A percentile compares a stretch with the other conserved stretches of the same genome.
Conservation (phyloP, 371 early-diverging fungal genomes). For the Mortierella sp. region DNA sequence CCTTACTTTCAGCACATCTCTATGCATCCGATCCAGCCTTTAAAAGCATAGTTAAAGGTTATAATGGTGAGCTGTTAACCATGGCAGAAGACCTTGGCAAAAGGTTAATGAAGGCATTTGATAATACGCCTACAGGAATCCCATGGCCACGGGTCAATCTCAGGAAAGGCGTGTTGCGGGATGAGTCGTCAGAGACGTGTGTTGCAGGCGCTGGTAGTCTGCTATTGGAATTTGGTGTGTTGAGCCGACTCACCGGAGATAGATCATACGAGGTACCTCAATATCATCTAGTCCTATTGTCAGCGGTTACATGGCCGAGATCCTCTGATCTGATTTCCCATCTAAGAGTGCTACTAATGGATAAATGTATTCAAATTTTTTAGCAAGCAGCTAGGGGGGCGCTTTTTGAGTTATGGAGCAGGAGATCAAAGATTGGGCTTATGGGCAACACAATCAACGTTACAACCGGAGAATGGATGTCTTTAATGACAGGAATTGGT, state of each 20-base stretch:
- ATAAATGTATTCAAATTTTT: neutral
- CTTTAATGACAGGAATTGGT: conserved; percentile 81
- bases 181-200: conserved; percentile 87
- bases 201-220: conserved; percentile 95
- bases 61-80: conserved; percentile 81
- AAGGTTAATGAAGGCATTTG: conserved; percentile 92
- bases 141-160: conserved; percentile 93
- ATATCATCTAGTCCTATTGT: neutral
- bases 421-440: conserved; percentile 79
- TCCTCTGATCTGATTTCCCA: too few species aligned
- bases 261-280: conserved; percentile 75
- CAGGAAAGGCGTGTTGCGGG: conserved; percentile 73
- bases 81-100: conserved; percentile 88
- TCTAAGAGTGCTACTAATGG: neutral
- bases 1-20: conserved; percentile 89
- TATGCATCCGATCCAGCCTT: conserved; percentile 80
- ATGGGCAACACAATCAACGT: conserved; percentile 90
- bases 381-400: conserved; percentile 80
- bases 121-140: conserved; percentile 82
- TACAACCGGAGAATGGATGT: conserved; percentile 77
- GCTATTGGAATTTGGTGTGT: conserved; percentile 94
- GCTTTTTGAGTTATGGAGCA: conserved; percentile 79
- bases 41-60: conserved; percentile 61
- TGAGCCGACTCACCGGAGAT: conserved; percentile 89
- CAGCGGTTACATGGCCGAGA: neutral